Evolutionary conservation across 1,284 basidiomycete species (phyloP), one percentile per base, ranked within the genome.

Genomic region (Singerocomus rubriflavus): DNA sequence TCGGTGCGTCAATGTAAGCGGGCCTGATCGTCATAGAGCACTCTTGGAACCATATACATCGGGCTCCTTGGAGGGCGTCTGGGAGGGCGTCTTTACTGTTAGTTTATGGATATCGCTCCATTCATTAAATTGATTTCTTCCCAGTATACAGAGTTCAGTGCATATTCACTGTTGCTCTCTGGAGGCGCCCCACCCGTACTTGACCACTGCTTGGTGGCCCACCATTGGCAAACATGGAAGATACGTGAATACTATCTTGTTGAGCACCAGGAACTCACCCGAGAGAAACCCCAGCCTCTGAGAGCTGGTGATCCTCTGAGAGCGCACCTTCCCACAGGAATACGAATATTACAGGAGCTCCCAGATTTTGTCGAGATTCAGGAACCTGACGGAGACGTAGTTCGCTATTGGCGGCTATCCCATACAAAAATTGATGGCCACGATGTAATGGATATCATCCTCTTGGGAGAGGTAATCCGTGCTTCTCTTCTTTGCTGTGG

Each of bases 191-290:
- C 88, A 0, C 64, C 71, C 0, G 72, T 76, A 9, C 67, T 88
- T 11, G 75, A 81, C 46, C 73, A 76, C 32, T 79, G 79, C 52
- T 67, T 80, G 43, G 75, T 86, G 13, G 84, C 81, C 4, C 76
- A 82, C 54, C 85, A 89, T 60, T 77, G 76, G n/a, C 88, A 90
- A 61, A 85, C 85, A 0, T 89, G 87, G 86, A 84, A 80, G 62
- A 68, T 90, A 14, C 79, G 80, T 30, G 87, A 90, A 66, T 80
- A 89, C 58, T 79, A 87, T 59, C 70, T 87, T 12, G 57, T 77
- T 21, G 51, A 63, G 17, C 66, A 70, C 36, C 50, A 55, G 21
- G 58, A 48, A 33, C 31, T 30, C 21, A 8, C 1, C n/a, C 37
- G n/a, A 31, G 44, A 44, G 12, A 57, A 61, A 37, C 26, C 30